These are phyloP conservation scores for Arxiozyma heterogenica DNA, from an alignment of 1,139 yeast genomes.

Conservation along the genomic window DNA sequence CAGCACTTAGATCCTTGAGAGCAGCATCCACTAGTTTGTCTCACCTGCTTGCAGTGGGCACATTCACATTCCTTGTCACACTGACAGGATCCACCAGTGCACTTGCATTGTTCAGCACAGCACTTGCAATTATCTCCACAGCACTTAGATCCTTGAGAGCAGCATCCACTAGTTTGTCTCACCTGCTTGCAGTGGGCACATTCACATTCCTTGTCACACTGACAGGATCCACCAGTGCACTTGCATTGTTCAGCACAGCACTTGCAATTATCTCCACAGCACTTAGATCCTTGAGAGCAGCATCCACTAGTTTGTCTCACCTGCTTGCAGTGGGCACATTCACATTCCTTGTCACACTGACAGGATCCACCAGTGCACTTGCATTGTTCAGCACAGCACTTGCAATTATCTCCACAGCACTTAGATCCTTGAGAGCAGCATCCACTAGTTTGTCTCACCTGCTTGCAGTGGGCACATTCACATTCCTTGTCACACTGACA, in stretches of 20 bases:
- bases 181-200: too few species aligned
- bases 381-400: too few species aligned
- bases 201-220: too few species aligned
- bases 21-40: background rate
- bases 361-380: background rate
- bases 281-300: background rate
- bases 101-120: background rate
- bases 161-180: background rate
- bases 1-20: too few species aligned
- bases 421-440: too few species aligned
- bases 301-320: background rate
- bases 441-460: too few species aligned
- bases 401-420: too few species aligned
- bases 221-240: background rate
- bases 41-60: background rate
- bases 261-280: background rate
- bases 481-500: too few species aligned
- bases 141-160: background rate
- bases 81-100: background rate
- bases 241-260: background rate
- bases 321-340: background rate
- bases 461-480: too few species aligned
- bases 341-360: background rate
- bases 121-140: conserved; percentile 1
- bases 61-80: background rate